phyloP scores from a whole-genome alignment of 495 filamentous ascomycete species.

The Talaromyces thailandensis region DNA sequence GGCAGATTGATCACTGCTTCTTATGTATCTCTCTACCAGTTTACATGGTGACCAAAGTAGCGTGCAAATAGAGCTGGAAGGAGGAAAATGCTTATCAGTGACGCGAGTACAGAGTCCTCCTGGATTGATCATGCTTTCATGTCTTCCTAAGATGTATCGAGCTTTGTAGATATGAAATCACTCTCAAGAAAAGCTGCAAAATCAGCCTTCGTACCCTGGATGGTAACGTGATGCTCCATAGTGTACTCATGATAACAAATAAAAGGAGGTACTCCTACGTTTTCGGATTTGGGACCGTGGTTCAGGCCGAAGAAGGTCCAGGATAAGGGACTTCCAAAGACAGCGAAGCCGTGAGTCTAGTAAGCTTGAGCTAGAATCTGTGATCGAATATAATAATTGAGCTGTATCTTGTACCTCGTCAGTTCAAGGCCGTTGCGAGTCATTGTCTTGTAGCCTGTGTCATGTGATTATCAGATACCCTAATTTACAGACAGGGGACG shows the following conservation, averaged over 20 bases:
- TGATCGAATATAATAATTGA: background rate
- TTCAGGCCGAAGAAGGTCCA: background rate
- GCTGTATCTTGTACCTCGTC: background rate
- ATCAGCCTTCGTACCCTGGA: background rate
- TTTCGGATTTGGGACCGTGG: background rate
- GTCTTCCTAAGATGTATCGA: background rate
- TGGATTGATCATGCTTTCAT: background rate
- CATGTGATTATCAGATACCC: background rate
- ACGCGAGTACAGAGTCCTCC: background rate
- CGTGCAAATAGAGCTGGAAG: background rate
- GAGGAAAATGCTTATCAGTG: background rate
- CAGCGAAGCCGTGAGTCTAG: background rate
- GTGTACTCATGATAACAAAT: background rate
- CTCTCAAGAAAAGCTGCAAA: background rate
- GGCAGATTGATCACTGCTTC: background rate
- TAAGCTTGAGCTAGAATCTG: background rate
- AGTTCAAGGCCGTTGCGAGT: background rate
- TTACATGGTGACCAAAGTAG: background rate
- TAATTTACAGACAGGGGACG: background rate
- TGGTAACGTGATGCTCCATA: background rate
- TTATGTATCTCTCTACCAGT: background rate
- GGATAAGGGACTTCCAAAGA: background rate
- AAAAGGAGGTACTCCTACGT: background rate
- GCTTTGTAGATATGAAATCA: background rate
- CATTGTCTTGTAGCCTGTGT: background rate